Conservation (phyloP, 1,139 yeast genomes). For the Hansenula sp. region DNA sequence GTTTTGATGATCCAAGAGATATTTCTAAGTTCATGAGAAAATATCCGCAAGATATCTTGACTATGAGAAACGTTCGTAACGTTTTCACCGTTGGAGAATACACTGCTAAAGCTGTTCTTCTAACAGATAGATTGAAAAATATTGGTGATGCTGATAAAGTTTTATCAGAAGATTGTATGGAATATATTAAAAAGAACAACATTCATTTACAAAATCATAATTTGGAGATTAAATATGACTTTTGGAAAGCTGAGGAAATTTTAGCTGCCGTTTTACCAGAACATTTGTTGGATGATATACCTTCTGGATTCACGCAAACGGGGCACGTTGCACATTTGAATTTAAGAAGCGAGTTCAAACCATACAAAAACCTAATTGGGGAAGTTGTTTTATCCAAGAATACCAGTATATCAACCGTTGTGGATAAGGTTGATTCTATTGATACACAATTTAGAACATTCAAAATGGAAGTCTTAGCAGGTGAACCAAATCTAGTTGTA, state of each 20-base stretch:
- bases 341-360: conserved; percentile 78
- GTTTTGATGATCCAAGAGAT: conserved; percentile 62
- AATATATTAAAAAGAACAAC: conserved; percentile 42
- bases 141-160: conserved; percentile 34
- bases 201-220: conserved; percentile 50
- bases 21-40: conserved; percentile 48
- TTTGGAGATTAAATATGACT: conserved; percentile 61
- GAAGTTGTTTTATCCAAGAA: conserved; percentile 90
- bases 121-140: conserved; percentile 47
- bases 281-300: conserved; percentile 64
- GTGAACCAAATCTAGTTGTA: conserved; percentile 63
- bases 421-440: conserved; percentile 87
- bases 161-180: conserved; percentile 40
- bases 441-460: conserved; percentile 89
- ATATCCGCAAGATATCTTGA: conserved; percentile 53
- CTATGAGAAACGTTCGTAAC: conserved; percentile 62
- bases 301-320: conserved; percentile 88
- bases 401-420: conserved; percentile 77
- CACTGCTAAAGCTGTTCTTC: conserved; percentile 55
- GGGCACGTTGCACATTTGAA: conserved; percentile 97
- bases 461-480: conserved; percentile 91
- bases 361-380: conserved; percentile 78
- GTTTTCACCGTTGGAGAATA: conserved; percentile 44
- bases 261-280: conserved; percentile 75
- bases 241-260: conserved; percentile 89